Evolutionary conservation across 805 yeast species (phyloP), one percentile per base, ranked within the genome.

Genomic region (Candida silvatica): DNA sequence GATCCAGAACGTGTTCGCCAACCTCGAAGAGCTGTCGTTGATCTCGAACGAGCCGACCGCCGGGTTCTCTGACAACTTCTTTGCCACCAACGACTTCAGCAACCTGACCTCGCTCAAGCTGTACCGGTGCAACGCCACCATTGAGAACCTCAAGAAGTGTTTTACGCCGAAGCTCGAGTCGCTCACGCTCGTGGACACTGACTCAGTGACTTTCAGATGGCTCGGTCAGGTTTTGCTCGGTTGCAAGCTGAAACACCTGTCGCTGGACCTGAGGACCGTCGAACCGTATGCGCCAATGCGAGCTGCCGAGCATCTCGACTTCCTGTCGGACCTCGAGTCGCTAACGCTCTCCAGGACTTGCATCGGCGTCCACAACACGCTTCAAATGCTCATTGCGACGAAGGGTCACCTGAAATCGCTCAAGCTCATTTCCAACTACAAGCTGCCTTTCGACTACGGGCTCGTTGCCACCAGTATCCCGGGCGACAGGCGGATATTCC

Each of bases 91-190:
- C 16, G 16, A 12, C 12, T 26, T 26, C 29, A 18, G 19, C 15
- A 12, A 17, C 25, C 19, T 29, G 6, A 8, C 11, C 12, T 11
- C 4, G 8, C 19, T 29, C 11, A 12, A 22, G 12, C 11, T 22
- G 24, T 8, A 8, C 12, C 11, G 12, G 12, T 22, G 24, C 24
- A 22, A 12, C 24, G 11, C 24, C 12, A 22, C 11, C 12, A 8
- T 22, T 7, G 24, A 22, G 11, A 8, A 7, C 12, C n/a, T 30
- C 5, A 5, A 11, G 16, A 15, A 23, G 18, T 15, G 54, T 53
- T 8, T 24, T 11, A 24, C 17, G 17, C 29, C 29, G 20, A 11
- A 22, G 12, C 7, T 32, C 16, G 25, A 24, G 14, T 8, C 11
- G n/a, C 15, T 29, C 9, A 19, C 14, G 7, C 15, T 29, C 18